A percentile compares a stretch with the other conserved stretches of the same genome.
phyloP scores from a whole-genome alignment of 148 eudicot species.

The Cornus kousa region DNA sequence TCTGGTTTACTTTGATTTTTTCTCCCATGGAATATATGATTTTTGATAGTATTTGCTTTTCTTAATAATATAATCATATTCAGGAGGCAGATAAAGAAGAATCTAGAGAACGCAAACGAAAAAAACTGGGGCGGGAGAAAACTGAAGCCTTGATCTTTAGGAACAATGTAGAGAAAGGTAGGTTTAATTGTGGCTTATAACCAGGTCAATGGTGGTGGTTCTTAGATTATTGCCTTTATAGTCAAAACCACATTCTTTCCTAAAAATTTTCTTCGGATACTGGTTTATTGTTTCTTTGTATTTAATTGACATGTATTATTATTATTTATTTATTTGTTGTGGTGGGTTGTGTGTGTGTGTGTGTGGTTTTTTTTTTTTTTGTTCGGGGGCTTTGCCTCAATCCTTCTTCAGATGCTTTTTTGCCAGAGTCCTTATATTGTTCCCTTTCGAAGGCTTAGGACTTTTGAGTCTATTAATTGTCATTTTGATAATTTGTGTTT shows the following conservation, averaged over 20 bases:
- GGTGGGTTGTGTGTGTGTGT: too few relatives aligned
- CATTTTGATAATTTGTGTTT: not conserved
- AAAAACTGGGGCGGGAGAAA: constrained; percentile 25
- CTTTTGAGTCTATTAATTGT: not conserved
- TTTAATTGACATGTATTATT: not conserved
- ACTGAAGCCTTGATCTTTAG: constrained; percentile 17
- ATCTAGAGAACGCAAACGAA: constrained; percentile 30
- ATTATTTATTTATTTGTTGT: too few relatives aligned
- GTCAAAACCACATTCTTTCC: not conserved
- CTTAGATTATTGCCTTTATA: not conserved
- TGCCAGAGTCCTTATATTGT: not conserved
- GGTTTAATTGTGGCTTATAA: not conserved
- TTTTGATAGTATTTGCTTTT: not conserved
- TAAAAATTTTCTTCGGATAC: not conserved
- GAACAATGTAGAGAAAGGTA: constrained; percentile 9
- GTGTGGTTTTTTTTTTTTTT: too few relatives aligned
- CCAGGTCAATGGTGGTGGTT: not conserved
- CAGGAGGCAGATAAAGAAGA: constrained; percentile 39
- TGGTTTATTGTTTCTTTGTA: not conserved
- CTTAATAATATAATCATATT: not conserved
- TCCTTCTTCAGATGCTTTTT: not conserved
- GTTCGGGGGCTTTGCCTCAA: not conserved
- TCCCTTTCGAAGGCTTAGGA: not conserved
- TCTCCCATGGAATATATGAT: constrained; percentile 1
- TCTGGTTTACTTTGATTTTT: constrained; percentile 11